Conservation (phyloP, 2,329 filamentous ascomycete species). For the Alternaria tenuissima region DNA sequence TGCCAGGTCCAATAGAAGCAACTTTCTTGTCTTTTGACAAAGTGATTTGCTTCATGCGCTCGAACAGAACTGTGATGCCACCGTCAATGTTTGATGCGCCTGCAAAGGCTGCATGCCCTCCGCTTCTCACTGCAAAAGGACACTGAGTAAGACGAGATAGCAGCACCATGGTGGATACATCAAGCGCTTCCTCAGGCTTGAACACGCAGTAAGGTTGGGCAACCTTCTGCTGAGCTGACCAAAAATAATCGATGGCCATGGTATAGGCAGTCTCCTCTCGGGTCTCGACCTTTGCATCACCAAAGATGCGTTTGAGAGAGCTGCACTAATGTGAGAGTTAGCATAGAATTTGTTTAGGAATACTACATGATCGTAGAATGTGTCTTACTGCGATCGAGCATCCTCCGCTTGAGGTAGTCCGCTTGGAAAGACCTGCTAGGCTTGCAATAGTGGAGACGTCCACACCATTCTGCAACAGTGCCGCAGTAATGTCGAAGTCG, state of each 20-base stretch:
- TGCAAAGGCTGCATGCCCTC: constrained; percentile 34
- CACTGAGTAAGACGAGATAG: constrained; percentile 34
- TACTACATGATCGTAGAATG: neutral
- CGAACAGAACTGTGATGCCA: constrained; percentile 39
- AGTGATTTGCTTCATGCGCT: constrained; percentile 34
- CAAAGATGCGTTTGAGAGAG: constrained; percentile 29
- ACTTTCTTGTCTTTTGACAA: constrained; percentile 28
- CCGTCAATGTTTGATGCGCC: constrained; percentile 39
- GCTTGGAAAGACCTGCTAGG: neutral
- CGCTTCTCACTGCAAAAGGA: constrained; percentile 53
- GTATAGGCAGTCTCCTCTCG: constrained; percentile 25
- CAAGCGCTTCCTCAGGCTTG: constrained; percentile 25
- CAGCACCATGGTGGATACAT: constrained; percentile 30
- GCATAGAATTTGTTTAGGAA: neutral
- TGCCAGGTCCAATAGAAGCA: constrained; percentile 41
- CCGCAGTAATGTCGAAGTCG: constrained; percentile 19
- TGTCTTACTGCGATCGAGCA: constrained; percentile 25
- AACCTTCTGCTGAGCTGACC: constrained; percentile 34
- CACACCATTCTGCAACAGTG: constrained; percentile 20
- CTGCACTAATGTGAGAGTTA: constrained; percentile 25
- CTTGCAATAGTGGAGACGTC: constrained; percentile 16
- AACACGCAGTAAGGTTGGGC: constrained; percentile 38
- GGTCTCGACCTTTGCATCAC: constrained; percentile 21
- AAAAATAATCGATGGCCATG: constrained; percentile 29
- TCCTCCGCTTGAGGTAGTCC: neutral